phyloP scores from a whole-genome alignment of 345 rosid genomes.

The Eucalyptus cloeziana region DNA sequence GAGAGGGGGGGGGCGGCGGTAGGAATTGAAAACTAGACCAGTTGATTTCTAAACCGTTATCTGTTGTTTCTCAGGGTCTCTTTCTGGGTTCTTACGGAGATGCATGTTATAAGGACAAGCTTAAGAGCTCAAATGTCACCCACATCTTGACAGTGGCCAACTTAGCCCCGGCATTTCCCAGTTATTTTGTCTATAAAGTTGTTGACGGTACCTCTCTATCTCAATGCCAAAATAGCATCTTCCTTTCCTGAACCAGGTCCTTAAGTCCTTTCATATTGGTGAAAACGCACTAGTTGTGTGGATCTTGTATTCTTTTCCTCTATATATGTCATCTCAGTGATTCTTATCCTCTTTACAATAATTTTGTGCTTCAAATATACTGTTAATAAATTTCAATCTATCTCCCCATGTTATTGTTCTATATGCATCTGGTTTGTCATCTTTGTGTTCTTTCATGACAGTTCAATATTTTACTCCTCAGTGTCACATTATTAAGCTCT shows the following conservation, averaged over 20 bases:
- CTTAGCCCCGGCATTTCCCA: conserved; percentile 38
- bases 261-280: neutral
- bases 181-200: conserved; percentile 58
- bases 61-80: conserved; percentile 12
- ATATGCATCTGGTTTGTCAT: neutral
- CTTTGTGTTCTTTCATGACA: neutral
- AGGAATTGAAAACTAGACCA: neutral
- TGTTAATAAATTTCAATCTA: neutral
- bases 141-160: conserved; percentile 64
- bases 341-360: neutral
- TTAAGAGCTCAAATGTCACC: conserved; percentile 32
- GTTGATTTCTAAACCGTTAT: neutral
- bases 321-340: neutral
- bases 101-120: conserved; percentile 36
- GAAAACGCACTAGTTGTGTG: neutral
- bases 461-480: neutral
- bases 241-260: neutral
- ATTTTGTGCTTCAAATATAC: neutral
- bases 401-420: neutral
- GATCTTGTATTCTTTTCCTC: neutral
- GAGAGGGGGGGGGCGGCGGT: neutral
- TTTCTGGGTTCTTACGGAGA: conserved; percentile 30
- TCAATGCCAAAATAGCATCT: neutral
- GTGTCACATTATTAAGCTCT: neutral
- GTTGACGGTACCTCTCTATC: conserved; percentile 29